Percentiles rank a stretch among this genome's conserved stretches.
Evolutionary conservation across 768 basidiomycete genomes (phyloP).

Genomic region (Trametes punicea): DNA sequence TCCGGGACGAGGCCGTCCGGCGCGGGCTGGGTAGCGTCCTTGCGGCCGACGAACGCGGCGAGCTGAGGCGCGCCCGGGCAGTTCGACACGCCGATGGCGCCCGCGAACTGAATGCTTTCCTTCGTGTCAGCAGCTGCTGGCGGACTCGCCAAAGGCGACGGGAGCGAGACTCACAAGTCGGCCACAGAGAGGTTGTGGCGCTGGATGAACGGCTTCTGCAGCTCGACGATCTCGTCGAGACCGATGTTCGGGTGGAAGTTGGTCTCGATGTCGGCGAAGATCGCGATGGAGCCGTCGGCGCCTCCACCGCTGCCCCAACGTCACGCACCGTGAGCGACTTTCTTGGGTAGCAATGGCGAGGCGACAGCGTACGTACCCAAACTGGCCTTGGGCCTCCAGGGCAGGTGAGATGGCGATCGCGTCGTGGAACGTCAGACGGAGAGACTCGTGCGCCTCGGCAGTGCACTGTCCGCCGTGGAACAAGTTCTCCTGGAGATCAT

Average conservation of each 20-base stretch:
- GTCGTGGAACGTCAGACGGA: constrained; percentile 29
- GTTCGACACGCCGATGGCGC: constrained; percentile 39
- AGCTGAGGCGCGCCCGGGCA: constrained; percentile 46
- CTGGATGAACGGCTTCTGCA: constrained; percentile 6
- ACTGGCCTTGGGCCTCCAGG: constrained; percentile 8
- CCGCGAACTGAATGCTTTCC: constrained; percentile 44
- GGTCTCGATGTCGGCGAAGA: constrained; percentile 40
- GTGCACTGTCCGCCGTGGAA: constrained; percentile 32
- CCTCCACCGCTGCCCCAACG: constrained; percentile 25
- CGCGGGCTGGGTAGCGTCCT: constrained; percentile 16
- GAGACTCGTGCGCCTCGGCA: constrained; percentile 30
- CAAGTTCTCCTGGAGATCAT: constrained; percentile 28
- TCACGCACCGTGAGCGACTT: background rate
- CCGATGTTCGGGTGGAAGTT: constrained; percentile 38
- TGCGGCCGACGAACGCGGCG: constrained; percentile 33
- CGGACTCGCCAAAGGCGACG: no score
- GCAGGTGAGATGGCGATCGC: constrained; percentile 17
- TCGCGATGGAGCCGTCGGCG: constrained; percentile 46
- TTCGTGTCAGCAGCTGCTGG: background rate
- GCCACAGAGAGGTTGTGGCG: constrained; percentile 10
- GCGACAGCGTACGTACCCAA: background rate
- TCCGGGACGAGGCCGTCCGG: constrained; percentile 24
- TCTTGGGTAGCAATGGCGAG: no score
- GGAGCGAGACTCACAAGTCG: constrained; percentile 1
- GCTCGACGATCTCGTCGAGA: constrained; percentile 11